Conservation (phyloP, 2,329 filamentous ascomycete species). For the Fusarium decemcellulare region DNA sequence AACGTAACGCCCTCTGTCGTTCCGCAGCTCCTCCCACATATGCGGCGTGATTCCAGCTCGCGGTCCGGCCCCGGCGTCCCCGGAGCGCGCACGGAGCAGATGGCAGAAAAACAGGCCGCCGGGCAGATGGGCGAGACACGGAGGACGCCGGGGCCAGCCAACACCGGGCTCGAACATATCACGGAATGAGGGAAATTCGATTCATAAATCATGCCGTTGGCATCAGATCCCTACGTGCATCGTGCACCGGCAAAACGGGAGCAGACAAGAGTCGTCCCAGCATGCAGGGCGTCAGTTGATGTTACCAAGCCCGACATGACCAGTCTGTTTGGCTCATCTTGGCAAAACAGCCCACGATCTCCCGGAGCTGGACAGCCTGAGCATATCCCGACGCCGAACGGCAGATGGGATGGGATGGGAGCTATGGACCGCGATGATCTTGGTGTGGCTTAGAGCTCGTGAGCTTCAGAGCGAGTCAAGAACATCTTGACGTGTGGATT, state of each 20-base stretch:
- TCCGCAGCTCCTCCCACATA: constrained; percentile 7
- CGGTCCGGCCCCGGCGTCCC: constrained; percentile 37
- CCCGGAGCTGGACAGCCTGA: constrained; percentile 3
- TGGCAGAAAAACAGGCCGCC: constrained; percentile 15
- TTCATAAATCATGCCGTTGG: constrained; percentile 9
- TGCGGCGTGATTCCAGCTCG: constrained; percentile 30
- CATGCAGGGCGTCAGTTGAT: constrained; percentile 8
- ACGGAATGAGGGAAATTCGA: constrained; percentile 30
- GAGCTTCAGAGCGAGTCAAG: constrained; percentile 8
- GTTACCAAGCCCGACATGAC: constrained; percentile 6
- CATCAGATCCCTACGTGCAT: constrained; percentile 9
- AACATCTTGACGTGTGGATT: constrained; percentile 40
- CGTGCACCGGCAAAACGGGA: constrained; percentile 12
- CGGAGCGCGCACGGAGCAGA: constrained; percentile 34
- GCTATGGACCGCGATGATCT: neutral
- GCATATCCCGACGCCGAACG: too few species aligned
- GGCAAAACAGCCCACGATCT: constrained; percentile 27
- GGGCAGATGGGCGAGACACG: constrained; percentile 21
- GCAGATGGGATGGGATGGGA: neutral
- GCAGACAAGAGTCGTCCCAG: neutral
- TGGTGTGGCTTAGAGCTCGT: constrained; percentile 15
- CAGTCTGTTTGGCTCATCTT: neutral
- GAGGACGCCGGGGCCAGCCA: constrained; percentile 21
- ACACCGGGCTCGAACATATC: constrained; percentile 31
- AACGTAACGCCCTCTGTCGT: neutral